Percentiles rank a stretch among this genome's conserved stretches.
These are phyloP conservation scores for Nicotiana knightiana DNA, from an alignment of 257 asterid species.

Conservation along the genomic window DNA sequence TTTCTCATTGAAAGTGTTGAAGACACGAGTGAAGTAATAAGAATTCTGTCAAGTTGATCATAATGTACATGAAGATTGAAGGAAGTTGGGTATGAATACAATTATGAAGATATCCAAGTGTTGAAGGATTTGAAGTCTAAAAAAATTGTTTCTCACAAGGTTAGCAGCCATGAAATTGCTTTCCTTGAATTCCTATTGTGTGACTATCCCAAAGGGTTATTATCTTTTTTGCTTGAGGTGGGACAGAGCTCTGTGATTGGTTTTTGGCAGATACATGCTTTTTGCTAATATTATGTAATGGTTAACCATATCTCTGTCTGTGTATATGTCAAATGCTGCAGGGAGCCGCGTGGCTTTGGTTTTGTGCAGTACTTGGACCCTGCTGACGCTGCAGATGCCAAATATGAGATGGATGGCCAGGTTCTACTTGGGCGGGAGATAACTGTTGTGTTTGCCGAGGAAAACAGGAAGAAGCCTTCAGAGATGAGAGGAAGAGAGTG, in stretches of 20 bases:
- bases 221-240: too few species aligned
- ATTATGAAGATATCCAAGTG: constrained; percentile 58
- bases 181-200: constrained; percentile 1
- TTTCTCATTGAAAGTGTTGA: too few species aligned
- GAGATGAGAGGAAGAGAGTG: constrained; percentile 70
- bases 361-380: constrained; percentile 68
- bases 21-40: constrained; percentile 13
- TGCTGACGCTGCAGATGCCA: constrained; percentile 77
- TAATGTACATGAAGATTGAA: constrained; percentile 69
- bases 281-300: not conserved
- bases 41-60: constrained; percentile 71
- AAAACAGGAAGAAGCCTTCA: constrained; percentile 62
- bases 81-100: constrained; percentile 64
- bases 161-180: constrained; percentile 82
- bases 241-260: too few species aligned
- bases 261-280: too few species aligned
- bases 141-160: constrained; percentile 33
- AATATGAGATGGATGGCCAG: constrained; percentile 60
- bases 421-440: constrained; percentile 53
- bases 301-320: not conserved
- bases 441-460: constrained; percentile 69
- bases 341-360: constrained; percentile 82
- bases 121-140: constrained; percentile 48
- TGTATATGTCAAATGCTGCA: constrained; percentile 15
- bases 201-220: too few species aligned